These are phyloP conservation scores for Metarhizium humberi DNA, from an alignment of 2,329 filamentous ascomycete genomes.

Conservation along the genomic window DNA sequence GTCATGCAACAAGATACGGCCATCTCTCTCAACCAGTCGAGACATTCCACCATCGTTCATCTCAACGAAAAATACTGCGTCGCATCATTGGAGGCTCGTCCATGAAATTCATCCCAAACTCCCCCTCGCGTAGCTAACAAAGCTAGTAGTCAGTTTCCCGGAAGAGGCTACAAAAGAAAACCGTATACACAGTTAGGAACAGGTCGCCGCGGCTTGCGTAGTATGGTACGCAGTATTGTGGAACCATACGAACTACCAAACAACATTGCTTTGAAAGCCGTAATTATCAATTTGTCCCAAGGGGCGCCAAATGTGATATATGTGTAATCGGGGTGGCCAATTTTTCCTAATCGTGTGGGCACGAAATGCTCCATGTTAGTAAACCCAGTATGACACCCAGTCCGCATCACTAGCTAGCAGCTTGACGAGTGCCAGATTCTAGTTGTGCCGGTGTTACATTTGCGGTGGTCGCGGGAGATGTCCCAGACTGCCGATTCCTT, in stretches of 20 bases:
- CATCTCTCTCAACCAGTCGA: background rate
- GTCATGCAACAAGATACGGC: background rate
- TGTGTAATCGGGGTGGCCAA: background rate
- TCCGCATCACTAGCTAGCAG: background rate
- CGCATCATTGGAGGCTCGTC: constrained; percentile 16
- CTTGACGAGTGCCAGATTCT: constrained; percentile 30
- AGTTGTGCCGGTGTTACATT: constrained; percentile 35
- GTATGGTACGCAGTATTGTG: too few relatives aligned
- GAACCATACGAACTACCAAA: too few relatives aligned
- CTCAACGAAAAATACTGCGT: constrained; percentile 9
- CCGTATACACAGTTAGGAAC: background rate
- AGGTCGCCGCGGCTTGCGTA: too few relatives aligned
- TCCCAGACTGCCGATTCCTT: constrained; percentile 12
- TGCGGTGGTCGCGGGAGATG: constrained; percentile 11
- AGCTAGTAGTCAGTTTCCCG: background rate
- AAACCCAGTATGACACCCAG: background rate
- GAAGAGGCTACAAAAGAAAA: background rate
- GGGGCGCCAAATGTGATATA: background rate
- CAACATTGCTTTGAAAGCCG: too few relatives aligned
- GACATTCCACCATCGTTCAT: background rate
- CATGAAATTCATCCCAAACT: constrained; percentile 1
- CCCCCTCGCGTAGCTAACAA: background rate
- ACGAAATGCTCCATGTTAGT: background rate
- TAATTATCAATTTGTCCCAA: too few relatives aligned
- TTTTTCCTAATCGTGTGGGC: background rate